Evolutionary conservation across 805 yeast genomes (phyloP).

Genomic region (Wickerhamomyces hampshirensis): DNA sequence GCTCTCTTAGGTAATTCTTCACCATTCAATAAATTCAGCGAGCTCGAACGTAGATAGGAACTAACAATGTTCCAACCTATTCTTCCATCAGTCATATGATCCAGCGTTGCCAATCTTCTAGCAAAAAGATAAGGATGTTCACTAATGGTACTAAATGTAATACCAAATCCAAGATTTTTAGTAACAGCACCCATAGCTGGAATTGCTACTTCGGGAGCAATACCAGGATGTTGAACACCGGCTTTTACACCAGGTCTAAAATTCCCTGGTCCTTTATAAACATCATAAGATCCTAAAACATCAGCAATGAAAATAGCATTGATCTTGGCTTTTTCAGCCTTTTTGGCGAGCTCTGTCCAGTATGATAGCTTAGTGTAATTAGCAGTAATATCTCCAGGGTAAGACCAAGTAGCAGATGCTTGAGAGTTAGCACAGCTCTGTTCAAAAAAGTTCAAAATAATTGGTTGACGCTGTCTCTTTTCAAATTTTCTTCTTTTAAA

Average conservation of each 20-base stretch:
- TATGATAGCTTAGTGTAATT: constrained; percentile 27
- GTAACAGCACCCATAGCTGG: constrained; percentile 39
- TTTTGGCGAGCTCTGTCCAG: constrained; percentile 34
- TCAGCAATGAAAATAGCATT: constrained; percentile 37
- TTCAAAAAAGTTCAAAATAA: constrained; percentile 35
- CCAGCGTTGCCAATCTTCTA: constrained; percentile 35
- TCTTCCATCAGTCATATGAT: constrained; percentile 37
- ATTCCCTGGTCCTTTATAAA: constrained; percentile 28
- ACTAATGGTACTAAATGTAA: constrained; percentile 36
- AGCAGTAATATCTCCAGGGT: constrained; percentile 31
- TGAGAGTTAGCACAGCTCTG: constrained; percentile 29
- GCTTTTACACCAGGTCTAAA: constrained; percentile 12
- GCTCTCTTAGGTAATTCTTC: constrained; percentile 31
- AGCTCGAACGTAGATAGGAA: constrained; percentile 34
- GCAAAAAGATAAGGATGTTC: constrained; percentile 37
- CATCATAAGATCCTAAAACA: constrained; percentile 36
- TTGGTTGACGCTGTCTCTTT: constrained; percentile 16
- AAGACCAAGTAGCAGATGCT: constrained; percentile 32
- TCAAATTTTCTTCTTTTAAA: no score
- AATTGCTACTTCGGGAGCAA: constrained; percentile 34
- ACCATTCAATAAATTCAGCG: constrained; percentile 31
- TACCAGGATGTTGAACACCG: constrained; percentile 32
- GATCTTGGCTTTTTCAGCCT: constrained; percentile 33
- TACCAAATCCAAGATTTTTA: constrained; percentile 31
- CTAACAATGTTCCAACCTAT: constrained; percentile 41